phyloP scores from a whole-genome alignment of 2,329 filamentous ascomycete species.

The Rhexocercosporidium sp. region DNA sequence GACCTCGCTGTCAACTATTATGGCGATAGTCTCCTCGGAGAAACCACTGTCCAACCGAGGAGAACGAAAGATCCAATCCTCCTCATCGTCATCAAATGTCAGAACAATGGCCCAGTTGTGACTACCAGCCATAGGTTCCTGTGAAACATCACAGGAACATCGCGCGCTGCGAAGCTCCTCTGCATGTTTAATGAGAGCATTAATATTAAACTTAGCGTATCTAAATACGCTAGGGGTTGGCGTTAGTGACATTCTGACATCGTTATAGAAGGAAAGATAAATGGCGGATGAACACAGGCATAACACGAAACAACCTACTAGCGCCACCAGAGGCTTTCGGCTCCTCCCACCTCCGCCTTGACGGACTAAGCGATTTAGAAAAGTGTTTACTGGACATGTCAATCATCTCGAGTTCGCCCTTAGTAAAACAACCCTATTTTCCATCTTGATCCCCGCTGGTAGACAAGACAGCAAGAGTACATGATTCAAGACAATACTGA shows the following conservation, averaged over 20 bases:
- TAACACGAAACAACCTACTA: not conserved
- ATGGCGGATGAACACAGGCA: not conserved
- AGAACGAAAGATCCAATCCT: constrained; percentile 4
- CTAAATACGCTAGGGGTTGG: not conserved
- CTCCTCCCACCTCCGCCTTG: too few relatives aligned
- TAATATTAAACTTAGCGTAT: not conserved
- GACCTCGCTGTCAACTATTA: constrained; percentile 3
- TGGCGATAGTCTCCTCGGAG: not conserved
- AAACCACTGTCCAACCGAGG: not conserved
- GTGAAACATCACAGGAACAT: constrained; percentile 3
- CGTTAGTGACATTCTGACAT: not conserved
- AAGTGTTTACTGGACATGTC: too few relatives aligned
- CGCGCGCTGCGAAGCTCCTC: not conserved
- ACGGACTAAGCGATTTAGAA: too few relatives aligned
- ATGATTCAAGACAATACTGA: too few relatives aligned
- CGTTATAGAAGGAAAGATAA: not conserved
- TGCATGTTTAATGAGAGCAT: not conserved
- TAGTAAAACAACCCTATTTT: too few relatives aligned
- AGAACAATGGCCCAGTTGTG: constrained; percentile 3
- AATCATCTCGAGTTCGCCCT: too few relatives aligned
- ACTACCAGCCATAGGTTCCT: constrained; percentile 6
- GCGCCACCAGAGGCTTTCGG: too few relatives aligned
- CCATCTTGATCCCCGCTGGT: too few relatives aligned
- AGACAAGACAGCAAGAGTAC: too few relatives aligned
- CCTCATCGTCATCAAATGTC: not conserved